These are phyloP conservation scores for Mortierella sp. DNA, from an alignment of 371 early-diverging fungal genomes.

Conservation along the genomic window DNA sequence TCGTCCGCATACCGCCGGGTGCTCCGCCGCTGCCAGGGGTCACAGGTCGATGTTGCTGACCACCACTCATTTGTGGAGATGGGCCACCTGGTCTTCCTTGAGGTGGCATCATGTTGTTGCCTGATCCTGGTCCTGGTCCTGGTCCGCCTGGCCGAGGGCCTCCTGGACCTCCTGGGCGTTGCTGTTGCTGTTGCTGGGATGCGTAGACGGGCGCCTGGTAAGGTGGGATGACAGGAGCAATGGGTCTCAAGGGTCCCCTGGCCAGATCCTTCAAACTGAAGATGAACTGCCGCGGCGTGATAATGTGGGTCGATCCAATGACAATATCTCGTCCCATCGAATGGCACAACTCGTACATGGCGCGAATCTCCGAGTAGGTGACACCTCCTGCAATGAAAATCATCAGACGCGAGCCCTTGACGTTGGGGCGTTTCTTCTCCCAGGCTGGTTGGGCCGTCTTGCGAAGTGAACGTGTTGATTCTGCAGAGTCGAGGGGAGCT, in stretches of 20 bases:
- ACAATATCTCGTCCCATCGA: constrained; percentile 82
- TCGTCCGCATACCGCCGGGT: constrained; percentile 41
- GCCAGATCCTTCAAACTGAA: constrained; percentile 68
- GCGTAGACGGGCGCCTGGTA: constrained; percentile 25
- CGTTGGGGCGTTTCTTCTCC: constrained; percentile 56
- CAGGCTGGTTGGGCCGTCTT: constrained; percentile 39
- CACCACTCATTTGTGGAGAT: constrained; percentile 8
- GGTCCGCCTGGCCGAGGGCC: constrained; percentile 27
- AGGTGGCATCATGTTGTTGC: constrained; percentile 9
- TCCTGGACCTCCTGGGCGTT: constrained; percentile 22
- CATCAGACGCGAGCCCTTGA: constrained; percentile 62
- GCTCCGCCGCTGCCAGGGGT: constrained; percentile 25
- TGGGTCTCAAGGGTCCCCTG: constrained; percentile 30
- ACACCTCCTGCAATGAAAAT: constrained; percentile 95
- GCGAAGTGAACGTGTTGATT: constrained; percentile 44
- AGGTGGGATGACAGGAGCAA: constrained; percentile 41
- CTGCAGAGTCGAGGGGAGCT: constrained; percentile 57
- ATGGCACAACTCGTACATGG: constrained; percentile 85
- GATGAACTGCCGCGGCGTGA: constrained; percentile 85
- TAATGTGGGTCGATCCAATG: constrained; percentile 87
- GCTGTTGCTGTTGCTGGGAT: not conserved
- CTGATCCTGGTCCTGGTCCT: constrained; percentile 13
- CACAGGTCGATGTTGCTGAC: constrained; percentile 23
- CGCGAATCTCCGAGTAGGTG: constrained; percentile 92
- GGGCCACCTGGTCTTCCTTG: constrained; percentile 19